Evolutionary conservation across 148 eudicot genomes (phyloP), one percentile per base, ranked within the genome.

Genomic region (Cornus florida): DNA sequence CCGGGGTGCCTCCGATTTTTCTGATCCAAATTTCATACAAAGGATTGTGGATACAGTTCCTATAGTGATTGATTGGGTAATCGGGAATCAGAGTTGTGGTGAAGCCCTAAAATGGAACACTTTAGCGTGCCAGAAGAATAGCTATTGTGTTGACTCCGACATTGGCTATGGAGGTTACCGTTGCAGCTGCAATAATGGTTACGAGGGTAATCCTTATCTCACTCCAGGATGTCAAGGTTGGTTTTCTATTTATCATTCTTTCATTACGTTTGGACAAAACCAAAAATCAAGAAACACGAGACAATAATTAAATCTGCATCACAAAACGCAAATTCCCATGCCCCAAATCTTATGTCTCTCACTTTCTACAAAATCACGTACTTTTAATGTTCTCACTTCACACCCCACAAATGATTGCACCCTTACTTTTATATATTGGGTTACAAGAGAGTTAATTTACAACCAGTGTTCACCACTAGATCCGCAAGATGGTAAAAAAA

Each of bases 151-250:
- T 12, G 86, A 88, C 48, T 85, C 85, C 22, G 80, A 57, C 7
- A 76, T 67, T 0, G 88, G 90, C 0, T 28, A 41, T 38, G 84
- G 81, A 68, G 90, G 90, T 7, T 88, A 85, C 28, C 71, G 73
- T 32, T 85, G 88, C 46, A 71, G 62, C 13, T 88, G 90, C 74
- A 59, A 59, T 1, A 5, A 71, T 10, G 90, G 90, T 65, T 88
- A 81, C 41, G 66, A 66, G 73, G 90, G 90, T 17, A 83, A 85
- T 56, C 90, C 90, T 33, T 87, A 85, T 77, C 73, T 88, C 23
- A 56, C 69, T 72, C 88, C 86, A 7, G 88, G 88, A n/a, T 85
- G 88, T 60, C 81, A 64, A 66, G 88, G 88, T 85, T 50, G 39
- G 59, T 7, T 35, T 2, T 35, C 5, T 1, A 1, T 35, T 35